Base-by-base conservation (phyloP, 2,329 filamentous ascomycete species). In the Ascochyta koolunga region DNA sequence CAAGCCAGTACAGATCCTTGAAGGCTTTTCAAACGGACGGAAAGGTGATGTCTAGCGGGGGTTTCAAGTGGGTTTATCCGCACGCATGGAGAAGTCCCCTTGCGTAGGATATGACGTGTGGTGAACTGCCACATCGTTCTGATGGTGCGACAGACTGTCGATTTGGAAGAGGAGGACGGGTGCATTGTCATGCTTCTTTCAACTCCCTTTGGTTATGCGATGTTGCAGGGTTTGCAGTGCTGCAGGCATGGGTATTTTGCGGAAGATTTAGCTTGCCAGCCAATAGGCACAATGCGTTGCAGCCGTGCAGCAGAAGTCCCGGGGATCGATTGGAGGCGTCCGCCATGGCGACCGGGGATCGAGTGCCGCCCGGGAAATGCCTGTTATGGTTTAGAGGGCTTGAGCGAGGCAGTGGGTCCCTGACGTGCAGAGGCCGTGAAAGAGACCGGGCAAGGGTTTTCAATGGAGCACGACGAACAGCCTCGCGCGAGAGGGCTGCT, bases 341-440 rank as follows among this genome's bases (percentile, higher is more conserved):
- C 52, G 47, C 53, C 58, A 50, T 59, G 55, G 61, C 55, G 61
- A 50, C 57, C 64, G 65, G 65, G 65, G 63, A 62, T 59, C 36
- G 47, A 56, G 50, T 55, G 60, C 66, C 63, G 63, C 22, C 36
- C 58, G 53, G 63, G 37, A 55, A 33, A 43, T 49, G 41, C 40
- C 56, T 43, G 16, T 46, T 36, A 13, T 18, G 15, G 50, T 31
- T 37, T 57, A 51, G 39, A 27, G 7, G 35, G 43, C 36, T 53
- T 48, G 58, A 52, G 46, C 50, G 22, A 36, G 42, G n/a, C 38
- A 47, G 56, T 7, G 48, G 60, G 60, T 61, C 59, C 35, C 55
- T 59, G 49, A 62, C 51, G 43, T n/a, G 53, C 62, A 31, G 37
- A 54, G 60, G 48, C 53, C 33, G 52, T 53, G 52, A 49, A 40